Percentiles rank a stretch among this genome's conserved stretches.
phyloP scores from a whole-genome alignment of 331 rosid species.

The Malus hybrid region DNA sequence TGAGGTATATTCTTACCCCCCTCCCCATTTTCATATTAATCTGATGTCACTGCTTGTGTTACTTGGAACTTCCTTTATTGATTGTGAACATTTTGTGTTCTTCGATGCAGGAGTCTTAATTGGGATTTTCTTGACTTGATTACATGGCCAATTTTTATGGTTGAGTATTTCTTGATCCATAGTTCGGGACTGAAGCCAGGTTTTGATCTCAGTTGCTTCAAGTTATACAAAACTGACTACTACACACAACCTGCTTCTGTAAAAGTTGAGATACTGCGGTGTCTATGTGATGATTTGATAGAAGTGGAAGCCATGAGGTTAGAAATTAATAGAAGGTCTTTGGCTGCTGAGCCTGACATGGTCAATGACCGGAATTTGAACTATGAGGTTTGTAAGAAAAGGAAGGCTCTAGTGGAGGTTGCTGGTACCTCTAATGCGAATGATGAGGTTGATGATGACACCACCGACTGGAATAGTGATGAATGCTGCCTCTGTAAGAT shows the following conservation, averaged over 20 bases:
- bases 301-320: constrained; percentile 81
- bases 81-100: constrained; percentile 14
- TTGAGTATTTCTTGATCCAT: constrained; percentile 75
- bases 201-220: constrained; percentile 44
- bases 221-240: constrained; percentile 58
- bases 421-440: constrained; percentile 46
- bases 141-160: constrained; percentile 93
- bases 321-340: constrained; percentile 85
- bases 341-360: constrained; percentile 50
- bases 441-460: constrained; percentile 48
- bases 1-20: constrained; percentile 44
- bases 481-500: constrained; percentile 97
- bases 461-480: constrained; percentile 84
- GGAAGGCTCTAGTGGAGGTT: constrained; percentile 40
- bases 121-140: constrained; percentile 90
- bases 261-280: constrained; percentile 76
- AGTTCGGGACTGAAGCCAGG: constrained; percentile 55
- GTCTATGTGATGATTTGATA: constrained; percentile 87
- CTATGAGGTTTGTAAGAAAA: constrained; percentile 56
- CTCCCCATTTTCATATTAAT: neutral
- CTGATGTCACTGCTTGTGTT: constrained; percentile 16
- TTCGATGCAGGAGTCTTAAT: constrained; percentile 69
- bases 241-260: constrained; percentile 52
- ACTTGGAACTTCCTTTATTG: constrained; percentile 2
- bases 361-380: constrained; percentile 55